These are phyloP conservation scores for Pseudogymnoascus sp. DNA, from an alignment of 2,329 filamentous ascomycete species.

Conservation along the genomic window DNA sequence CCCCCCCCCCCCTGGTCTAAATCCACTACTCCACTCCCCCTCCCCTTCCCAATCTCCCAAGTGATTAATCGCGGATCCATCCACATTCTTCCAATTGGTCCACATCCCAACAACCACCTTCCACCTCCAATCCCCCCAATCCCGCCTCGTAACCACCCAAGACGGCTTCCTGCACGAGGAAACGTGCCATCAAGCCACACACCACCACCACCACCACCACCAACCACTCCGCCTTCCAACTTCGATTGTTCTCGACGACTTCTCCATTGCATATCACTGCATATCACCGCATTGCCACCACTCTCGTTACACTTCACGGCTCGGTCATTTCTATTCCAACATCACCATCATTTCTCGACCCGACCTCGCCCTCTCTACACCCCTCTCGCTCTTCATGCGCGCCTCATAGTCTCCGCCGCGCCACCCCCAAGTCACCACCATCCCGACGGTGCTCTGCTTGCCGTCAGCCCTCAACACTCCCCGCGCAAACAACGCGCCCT, in stretches of 20 bases:
- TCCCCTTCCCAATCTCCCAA: background rate
- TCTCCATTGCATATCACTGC: too few relatives aligned
- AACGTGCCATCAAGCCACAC: background rate
- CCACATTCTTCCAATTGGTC: background rate
- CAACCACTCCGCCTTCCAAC: too few relatives aligned
- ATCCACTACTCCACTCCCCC: background rate
- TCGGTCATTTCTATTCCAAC: background rate
- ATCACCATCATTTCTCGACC: background rate
- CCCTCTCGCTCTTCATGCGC: background rate
- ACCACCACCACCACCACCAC: background rate
- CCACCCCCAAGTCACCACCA: background rate
- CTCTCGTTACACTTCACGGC: background rate
- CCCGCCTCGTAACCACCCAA: too few relatives aligned
- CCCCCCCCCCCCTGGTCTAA: background rate
- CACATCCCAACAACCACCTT: background rate
- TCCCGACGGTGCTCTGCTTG: background rate
- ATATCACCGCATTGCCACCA: background rate
- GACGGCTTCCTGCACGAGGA: too few relatives aligned
- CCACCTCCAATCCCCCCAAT: background rate
- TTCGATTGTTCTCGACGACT: too few relatives aligned
- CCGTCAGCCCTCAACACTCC: background rate
- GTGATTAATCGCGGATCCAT: background rate
- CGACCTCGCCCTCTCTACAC: background rate
- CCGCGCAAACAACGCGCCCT: background rate
- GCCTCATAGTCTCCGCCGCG: background rate